Evolutionary conservation across 495 filamentous ascomycete genomes (phyloP).

Genomic region (Podospora australis): DNA sequence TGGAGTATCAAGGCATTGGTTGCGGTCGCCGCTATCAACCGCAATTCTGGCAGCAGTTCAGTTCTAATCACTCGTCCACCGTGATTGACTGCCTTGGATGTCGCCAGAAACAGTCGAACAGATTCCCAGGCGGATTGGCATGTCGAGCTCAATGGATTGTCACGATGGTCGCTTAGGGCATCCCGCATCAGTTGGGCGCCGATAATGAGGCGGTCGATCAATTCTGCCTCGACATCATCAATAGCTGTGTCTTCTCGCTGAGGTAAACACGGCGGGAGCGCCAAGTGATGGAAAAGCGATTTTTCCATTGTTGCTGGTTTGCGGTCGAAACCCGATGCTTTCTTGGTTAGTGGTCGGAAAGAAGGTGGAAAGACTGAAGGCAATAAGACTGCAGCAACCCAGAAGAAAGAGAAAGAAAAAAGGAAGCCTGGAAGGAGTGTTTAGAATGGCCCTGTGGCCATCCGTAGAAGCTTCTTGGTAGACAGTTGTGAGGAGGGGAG

Average conservation of each 20-base stretch:
- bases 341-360: background rate
- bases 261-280: slow-evolving; percentile 42
- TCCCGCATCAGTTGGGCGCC: slow-evolving; percentile 24
- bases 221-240: slow-evolving; percentile 28
- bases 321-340: background rate
- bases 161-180: background rate
- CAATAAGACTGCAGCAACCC: too few species aligned
- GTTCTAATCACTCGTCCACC: slow-evolving; percentile 31
- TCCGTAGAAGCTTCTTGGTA: too few species aligned
- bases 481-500: too few species aligned
- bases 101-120: slow-evolving; percentile 28
- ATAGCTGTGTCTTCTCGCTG: slow-evolving; percentile 33
- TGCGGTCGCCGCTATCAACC: slow-evolving; percentile 17
- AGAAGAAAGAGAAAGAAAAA: background rate
- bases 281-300: slow-evolving; percentile 37
- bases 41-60: slow-evolving; percentile 30
- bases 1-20: slow-evolving; percentile 38
- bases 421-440: too few species aligned
- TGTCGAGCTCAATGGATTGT: background rate
- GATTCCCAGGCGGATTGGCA: slow-evolving; percentile 19
- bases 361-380: background rate
- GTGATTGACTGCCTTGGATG: slow-evolving; percentile 28
- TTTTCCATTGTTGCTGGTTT: slow-evolving; percentile 8
- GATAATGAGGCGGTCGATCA: slow-evolving; percentile 31
- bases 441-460: too few species aligned